A percentile compares a stretch with the other conserved stretches of the same genome.
Conservation (phyloP, 495 filamentous ascomycete species). For the Aspergillus saccharolyticus region DNA sequence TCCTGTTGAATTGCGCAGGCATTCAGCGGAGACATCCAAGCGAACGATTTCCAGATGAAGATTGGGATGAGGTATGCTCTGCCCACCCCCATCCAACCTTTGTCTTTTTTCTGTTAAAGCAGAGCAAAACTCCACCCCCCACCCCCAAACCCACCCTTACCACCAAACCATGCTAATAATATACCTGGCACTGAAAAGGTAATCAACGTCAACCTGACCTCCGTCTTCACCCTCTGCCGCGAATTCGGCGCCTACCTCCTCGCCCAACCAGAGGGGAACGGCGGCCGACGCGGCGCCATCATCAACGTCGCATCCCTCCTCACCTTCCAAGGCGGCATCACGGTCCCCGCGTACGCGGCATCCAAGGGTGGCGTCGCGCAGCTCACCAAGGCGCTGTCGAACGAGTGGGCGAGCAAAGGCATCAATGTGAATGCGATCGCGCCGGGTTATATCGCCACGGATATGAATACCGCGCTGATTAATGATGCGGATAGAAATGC, state of each 20-base stretch:
- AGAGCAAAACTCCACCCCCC: not conserved
- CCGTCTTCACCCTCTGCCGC: slow-evolving; percentile 77
- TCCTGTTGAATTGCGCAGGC: slow-evolving; percentile 80
- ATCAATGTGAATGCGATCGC: slow-evolving; percentile 79
- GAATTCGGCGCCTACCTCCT: slow-evolving; percentile 86
- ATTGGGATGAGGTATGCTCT: slow-evolving; percentile 54
- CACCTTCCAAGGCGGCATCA: slow-evolving; percentile 87
- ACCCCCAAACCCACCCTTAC: too few relatives aligned
- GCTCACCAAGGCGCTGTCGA: slow-evolving; percentile 80
- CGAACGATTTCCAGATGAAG: slow-evolving; percentile 51
- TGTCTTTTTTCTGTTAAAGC: not conserved
- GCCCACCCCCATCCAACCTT: not conserved
- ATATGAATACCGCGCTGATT: slow-evolving; percentile 78
- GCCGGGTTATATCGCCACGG: slow-evolving; percentile 80
- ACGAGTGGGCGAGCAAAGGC: slow-evolving; percentile 77
- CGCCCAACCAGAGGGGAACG: slow-evolving; percentile 24
- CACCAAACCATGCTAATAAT: too few relatives aligned
- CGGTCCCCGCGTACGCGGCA: slow-evolving; percentile 86
- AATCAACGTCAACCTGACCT: slow-evolving; percentile 76
- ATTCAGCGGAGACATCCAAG: slow-evolving; percentile 78
- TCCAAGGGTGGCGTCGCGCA: slow-evolving; percentile 83
- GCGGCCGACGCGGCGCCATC: slow-evolving; percentile 63
- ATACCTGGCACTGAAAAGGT: slow-evolving; percentile 40
- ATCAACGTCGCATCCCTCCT: slow-evolving; percentile 84
- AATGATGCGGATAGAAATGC: slow-evolving; percentile 61